Percentiles rank a stretch among this genome's conserved stretches.
Evolutionary conservation across 1,284 basidiomycete genomes (phyloP).

Genomic region (Sporisorium iseilematis-ciliati): DNA sequence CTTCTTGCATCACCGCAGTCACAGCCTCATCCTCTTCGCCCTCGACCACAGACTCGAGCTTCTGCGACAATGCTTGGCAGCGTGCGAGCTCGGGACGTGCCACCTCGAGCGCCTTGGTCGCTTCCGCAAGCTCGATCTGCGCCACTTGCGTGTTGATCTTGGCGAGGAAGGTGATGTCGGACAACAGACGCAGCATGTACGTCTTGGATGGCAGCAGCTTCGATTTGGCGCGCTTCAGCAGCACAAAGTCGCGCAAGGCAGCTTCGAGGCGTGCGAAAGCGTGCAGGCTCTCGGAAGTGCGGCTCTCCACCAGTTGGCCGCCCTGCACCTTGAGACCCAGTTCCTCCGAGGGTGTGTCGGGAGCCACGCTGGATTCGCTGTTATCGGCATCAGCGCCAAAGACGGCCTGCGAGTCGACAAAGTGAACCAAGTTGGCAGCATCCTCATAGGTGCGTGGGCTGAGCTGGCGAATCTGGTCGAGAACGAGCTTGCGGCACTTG

Average conservation of each 20-base stretch:
- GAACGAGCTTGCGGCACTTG: constrained; percentile 86
- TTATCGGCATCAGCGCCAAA: constrained; percentile 51
- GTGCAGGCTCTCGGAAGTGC: constrained; percentile 30
- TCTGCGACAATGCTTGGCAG: constrained; percentile 81
- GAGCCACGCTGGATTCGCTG: constrained; percentile 40
- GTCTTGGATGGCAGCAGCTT: constrained; percentile 96
- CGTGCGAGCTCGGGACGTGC: constrained; percentile 75
- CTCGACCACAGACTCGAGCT: constrained; percentile 83
- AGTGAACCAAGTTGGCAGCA: constrained; percentile 93
- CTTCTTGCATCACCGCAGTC: constrained; percentile 75
- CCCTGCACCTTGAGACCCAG: constrained; percentile 45
- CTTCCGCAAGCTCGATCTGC: constrained; percentile 81
- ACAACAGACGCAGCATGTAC: constrained; percentile 87
- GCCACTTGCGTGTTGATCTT: constrained; percentile 89
- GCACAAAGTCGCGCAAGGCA: constrained; percentile 92
- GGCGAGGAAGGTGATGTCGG: constrained; percentile 88
- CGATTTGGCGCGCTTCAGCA: constrained; percentile 92
- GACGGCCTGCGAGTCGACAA: constrained; percentile 83
- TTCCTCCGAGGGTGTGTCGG: constrained; percentile 51
- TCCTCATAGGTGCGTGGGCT: constrained; percentile 92
- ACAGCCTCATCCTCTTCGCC: constrained; percentile 81
- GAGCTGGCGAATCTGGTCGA: constrained; percentile 93
- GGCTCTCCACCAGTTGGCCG: constrained; percentile 15
- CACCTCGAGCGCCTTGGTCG: constrained; percentile 78
- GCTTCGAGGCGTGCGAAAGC: constrained; percentile 89